Evolutionary conservation across 2,329 filamentous ascomycete species (phyloP).

Genomic region (Hortaea sp.): DNA sequence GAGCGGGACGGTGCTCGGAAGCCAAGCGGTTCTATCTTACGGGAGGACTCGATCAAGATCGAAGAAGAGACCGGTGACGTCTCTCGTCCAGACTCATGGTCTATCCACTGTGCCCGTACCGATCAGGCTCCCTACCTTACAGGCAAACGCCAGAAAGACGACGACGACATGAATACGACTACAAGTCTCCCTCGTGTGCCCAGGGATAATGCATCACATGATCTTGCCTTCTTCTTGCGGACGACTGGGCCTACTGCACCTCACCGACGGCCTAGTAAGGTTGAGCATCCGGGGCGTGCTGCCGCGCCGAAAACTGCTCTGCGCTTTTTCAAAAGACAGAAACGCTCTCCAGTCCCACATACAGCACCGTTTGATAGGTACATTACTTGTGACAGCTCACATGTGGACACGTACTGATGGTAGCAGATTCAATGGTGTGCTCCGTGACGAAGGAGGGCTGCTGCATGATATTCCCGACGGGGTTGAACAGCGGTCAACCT

Average conservation of each 20-base stretch:
- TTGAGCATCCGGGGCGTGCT: slow-evolving; percentile 15
- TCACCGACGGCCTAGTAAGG: slow-evolving; percentile 19
- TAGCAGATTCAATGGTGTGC: slow-evolving; percentile 1
- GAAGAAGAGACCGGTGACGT: slow-evolving; percentile 10
- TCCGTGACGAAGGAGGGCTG: slow-evolving; percentile 19
- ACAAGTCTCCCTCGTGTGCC: slow-evolving; percentile 20
- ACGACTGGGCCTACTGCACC: slow-evolving; percentile 27
- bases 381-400: not conserved
- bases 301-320: slow-evolving; percentile 22
- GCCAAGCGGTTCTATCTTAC: slow-evolving; percentile 16
- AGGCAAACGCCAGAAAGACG: not conserved
- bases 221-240: slow-evolving; percentile 29
- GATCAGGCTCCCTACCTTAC: slow-evolving; percentile 18
- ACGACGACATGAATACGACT: slow-evolving; percentile 22
- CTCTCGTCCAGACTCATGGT: slow-evolving; percentile 16
- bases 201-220: slow-evolving; percentile 20
- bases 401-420: not conserved
- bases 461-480: slow-evolving; percentile 9
- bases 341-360: slow-evolving; percentile 3
- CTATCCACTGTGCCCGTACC: slow-evolving; percentile 20
- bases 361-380: slow-evolving; percentile 16
- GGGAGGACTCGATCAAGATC: slow-evolving; percentile 19
- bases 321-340: slow-evolving; percentile 19
- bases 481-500: slow-evolving; percentile 5
- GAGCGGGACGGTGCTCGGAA: slow-evolving; percentile 13